Evolutionary conservation across 176 grass and related monocot genomes (phyloP), one percentile per base, ranked within the genome.

Genomic region (Carex pumila): DNA sequence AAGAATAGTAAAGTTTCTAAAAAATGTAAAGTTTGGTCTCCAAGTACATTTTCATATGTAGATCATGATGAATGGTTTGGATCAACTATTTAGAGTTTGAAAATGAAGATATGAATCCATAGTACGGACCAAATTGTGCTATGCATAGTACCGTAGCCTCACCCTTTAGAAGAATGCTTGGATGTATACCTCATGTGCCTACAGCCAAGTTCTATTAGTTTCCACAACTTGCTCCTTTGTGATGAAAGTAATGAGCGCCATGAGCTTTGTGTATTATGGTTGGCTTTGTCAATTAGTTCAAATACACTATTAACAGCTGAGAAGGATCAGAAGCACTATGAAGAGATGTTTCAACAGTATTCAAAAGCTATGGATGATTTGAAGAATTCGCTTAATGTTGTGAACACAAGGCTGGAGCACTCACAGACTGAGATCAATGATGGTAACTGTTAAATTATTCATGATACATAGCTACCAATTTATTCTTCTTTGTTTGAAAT

Each of bases 361-460:
- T 97, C 90, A 25, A 90, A 89, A 89, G 83, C 85, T 89, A 79
- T 97, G 37, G 88, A 94, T 82, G 76, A 97, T 39, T 90, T 94
- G 78, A 87, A 90, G 31, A 81, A 75, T 69, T 74, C 85, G 50
- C 61, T 94, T 52, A 82, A 88, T 80, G 92, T 92, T 82, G 74
- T 85, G 63, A 90, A 88, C 30, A 69, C 55, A 89, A 97, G 91
- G 85, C 78, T 94, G 66, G 88, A 94, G n/a, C 82, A 85, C 76
- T 88, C 87, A 19, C 83, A 84, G 71, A 85, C 83, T 80, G 91
- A 82, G 65, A 92, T 97, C 14, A 87, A 84, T 79, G 76, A 78
- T 89, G 90, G 94, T 94, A 85, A 62, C 74, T 81, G 58, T 66
- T 83, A 7, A 83, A 65, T 70, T 15, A 43, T 81, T 80, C 3